A percentile compares a stretch with the other conserved stretches of the same genome.
These are phyloP conservation scores for Astrothelium macrocarpum DNA, from an alignment of 495 filamentous ascomycete species.

Conservation along the genomic window DNA sequence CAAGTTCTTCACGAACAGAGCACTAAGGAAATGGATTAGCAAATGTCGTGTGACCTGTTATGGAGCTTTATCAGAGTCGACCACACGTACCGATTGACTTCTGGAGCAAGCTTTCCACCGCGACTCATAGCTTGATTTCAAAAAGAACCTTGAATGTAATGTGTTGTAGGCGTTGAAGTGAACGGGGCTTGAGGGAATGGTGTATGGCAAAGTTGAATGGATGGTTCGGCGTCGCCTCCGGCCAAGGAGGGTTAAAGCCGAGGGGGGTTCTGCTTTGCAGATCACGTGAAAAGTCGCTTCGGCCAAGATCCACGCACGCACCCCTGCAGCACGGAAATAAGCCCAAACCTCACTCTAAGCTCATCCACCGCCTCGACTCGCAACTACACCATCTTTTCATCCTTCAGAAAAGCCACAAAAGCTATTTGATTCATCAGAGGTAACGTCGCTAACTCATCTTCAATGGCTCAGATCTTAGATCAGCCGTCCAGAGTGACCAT, in stretches of 20 bases:
- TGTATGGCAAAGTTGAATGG: not conserved
- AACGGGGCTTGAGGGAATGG: not conserved
- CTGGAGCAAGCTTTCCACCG: constrained; percentile 81
- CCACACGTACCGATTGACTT: constrained; percentile 77
- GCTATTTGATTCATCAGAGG: too few relatives aligned
- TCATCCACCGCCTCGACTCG: not conserved
- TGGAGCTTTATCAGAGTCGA: not conserved
- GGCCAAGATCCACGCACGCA: not conserved
- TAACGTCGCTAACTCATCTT: too few relatives aligned
- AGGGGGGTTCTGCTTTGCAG: too few relatives aligned
- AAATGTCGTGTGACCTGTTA: not conserved
- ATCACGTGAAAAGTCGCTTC: not conserved
- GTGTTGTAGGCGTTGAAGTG: not conserved
- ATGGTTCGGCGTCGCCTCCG: not conserved
- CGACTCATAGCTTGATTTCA: constrained; percentile 60
- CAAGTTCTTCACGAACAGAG: constrained; percentile 97
- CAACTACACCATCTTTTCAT: not conserved
- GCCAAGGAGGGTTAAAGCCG: not conserved
- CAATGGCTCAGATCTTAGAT: not conserved
- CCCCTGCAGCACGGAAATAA: not conserved
- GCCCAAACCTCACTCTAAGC: not conserved
- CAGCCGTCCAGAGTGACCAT: not conserved
- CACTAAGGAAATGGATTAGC: constrained; percentile 35
- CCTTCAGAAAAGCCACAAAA: too few relatives aligned
- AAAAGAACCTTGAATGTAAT: not conserved